Base-by-base conservation (phyloP, 306 rosid species). In the Pyrus pyrifolia region DNA sequence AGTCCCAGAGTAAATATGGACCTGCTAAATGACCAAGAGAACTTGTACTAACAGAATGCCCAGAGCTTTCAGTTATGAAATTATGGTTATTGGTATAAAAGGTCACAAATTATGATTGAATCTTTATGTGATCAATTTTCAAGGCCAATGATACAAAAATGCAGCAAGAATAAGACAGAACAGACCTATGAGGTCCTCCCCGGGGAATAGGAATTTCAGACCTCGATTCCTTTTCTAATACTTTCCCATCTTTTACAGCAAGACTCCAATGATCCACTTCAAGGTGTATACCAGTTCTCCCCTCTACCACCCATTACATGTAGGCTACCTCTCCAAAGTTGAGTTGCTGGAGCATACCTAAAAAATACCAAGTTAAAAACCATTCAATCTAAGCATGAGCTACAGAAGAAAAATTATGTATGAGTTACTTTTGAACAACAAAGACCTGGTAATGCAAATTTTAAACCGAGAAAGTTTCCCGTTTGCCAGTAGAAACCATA, bases 261-360 rank as follows among this genome's bases (percentile, higher is more conserved):
- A 94, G 80, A 86, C 98, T 94, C 98, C 98, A 94, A 79, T 90
- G 96, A 27, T 92, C 97, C 75, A 87, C 29, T 46, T 81, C 96
- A 29, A 3, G 98, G 98, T 77, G 31, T 30, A 30, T 30, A 30
- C 31, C 31, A 30, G 79, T 94, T 91, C 87, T 94, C 97, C 81
- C 85, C 85, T 87, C 98, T 88, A 66, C 97, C 97, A 23, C 97
- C 98, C 97, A 94, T 94, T 77, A 89, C 98, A 81, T 94, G 98
- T 57, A 91, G 91, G 62, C 97, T 90, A 64, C 97, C 97, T 80
- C 88, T 90, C 97, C 97, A 29, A 29, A 29, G 31, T 2, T 29
- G 31, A 29, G 31, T 29, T 29, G 31, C 31, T 29, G 31, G 31
- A 2, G 31, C 31, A 29, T 29, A 29, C 31, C 31, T 29, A 29